Evolutionary conservation across 805 yeast species (phyloP).

Genomic region (Myxozyma udenii): DNA sequence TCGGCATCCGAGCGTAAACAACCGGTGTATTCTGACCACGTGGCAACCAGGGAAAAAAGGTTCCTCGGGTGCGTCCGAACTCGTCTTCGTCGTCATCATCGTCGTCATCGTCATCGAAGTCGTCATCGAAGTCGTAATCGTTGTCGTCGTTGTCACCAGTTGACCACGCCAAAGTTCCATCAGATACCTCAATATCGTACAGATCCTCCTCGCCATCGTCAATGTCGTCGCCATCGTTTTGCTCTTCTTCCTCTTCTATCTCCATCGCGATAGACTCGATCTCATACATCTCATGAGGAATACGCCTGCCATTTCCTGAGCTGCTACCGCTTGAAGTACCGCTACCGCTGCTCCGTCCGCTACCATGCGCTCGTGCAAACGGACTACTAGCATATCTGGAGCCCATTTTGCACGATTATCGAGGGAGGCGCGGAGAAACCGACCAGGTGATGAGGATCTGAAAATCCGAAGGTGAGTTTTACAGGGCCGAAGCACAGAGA

Average conservation of each 20-base stretch:
- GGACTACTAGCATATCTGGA: no score
- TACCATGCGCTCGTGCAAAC: not conserved
- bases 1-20: not conserved
- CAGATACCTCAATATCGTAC: slow-evolving; percentile 32
- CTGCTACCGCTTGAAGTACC: not conserved
- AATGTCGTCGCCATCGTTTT: slow-evolving; percentile 60
- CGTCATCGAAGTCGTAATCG: slow-evolving; percentile 37
- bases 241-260: slow-evolving; percentile 52
- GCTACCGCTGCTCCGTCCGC: not conserved
- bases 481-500: no score
- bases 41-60: slow-evolving; percentile 37
- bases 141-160: slow-evolving; percentile 39
- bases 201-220: slow-evolving; percentile 42
- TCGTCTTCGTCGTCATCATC: slow-evolving; percentile 43
- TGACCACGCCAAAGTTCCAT: slow-evolving; percentile 16
- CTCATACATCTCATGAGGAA: slow-evolving; percentile 21
- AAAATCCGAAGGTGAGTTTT: no score
- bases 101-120: slow-evolving; percentile 44
- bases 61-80: slow-evolving; percentile 39
- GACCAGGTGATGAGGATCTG: no score
- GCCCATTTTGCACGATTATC: no score
- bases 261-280: slow-evolving; percentile 28
- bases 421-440: no score
- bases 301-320: not conserved
- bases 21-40: slow-evolving; percentile 20